A percentile compares a stretch with the other conserved stretches of the same genome.
Evolutionary conservation across 805 yeast species (phyloP).

Genomic region (Kluyveromyces dobzhanskii): DNA sequence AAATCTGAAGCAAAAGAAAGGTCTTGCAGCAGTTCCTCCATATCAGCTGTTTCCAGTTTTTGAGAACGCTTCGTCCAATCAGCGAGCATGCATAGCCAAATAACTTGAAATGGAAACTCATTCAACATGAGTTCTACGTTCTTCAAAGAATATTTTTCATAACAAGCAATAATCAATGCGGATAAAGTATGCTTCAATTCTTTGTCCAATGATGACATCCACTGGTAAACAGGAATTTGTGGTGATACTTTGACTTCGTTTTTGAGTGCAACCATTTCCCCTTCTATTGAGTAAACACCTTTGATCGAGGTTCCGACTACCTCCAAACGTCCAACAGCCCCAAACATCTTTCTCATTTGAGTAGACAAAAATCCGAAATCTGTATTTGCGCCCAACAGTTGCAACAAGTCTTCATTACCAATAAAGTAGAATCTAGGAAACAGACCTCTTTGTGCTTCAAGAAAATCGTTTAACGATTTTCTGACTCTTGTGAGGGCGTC

Average conservation of each 20-base stretch:
- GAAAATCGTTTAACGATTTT: slow-evolving; percentile 62
- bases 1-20: not conserved
- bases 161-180: slow-evolving; percentile 23
- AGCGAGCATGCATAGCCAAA: slow-evolving; percentile 47
- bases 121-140: slow-evolving; percentile 24
- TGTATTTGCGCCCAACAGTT: slow-evolving; percentile 60
- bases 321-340: slow-evolving; percentile 45
- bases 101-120: slow-evolving; percentile 46
- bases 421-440: slow-evolving; percentile 82
- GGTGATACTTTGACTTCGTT: slow-evolving; percentile 37
- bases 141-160: slow-evolving; percentile 15
- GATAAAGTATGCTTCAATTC: slow-evolving; percentile 45
- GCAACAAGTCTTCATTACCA: slow-evolving; percentile 85
- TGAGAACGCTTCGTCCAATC: slow-evolving; percentile 43
- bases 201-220: slow-evolving; percentile 54
- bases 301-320: slow-evolving; percentile 31
- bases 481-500: slow-evolving; percentile 53
- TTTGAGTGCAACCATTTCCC: slow-evolving; percentile 43
- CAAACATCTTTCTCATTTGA: slow-evolving; percentile 64
- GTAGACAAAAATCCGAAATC: slow-evolving; percentile 41
- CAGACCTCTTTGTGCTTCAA: slow-evolving; percentile 67
- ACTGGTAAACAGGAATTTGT: slow-evolving; percentile 42
- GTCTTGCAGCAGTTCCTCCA: not conserved
- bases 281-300: slow-evolving; percentile 55
- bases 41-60: not conserved